A percentile compares a stretch with the other conserved stretches of the same genome.
These are phyloP conservation scores for Ambrosia trifida DNA, from an alignment of 129 eudicot genomes.

Conservation along the genomic window DNA sequence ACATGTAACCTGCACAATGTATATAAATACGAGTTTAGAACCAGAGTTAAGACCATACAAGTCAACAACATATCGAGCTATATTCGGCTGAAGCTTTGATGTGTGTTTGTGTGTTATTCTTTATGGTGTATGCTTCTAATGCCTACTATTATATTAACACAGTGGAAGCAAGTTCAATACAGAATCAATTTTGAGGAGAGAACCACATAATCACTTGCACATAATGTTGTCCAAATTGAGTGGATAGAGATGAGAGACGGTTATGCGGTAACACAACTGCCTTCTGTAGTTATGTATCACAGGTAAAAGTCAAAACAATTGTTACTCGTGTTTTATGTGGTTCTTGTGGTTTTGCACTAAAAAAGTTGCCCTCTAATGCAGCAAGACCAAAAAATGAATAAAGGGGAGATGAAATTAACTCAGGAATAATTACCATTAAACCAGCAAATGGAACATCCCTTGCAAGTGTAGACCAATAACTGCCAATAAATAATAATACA, in stretches of 20 bases:
- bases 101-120: not conserved
- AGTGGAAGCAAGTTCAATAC: not conserved
- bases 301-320: not conserved
- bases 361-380: not conserved
- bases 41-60: not conserved
- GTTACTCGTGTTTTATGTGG: not conserved
- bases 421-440: constrained; percentile 57
- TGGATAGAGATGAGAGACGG: not conserved
- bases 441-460: constrained; percentile 99
- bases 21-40: constrained; percentile 6
- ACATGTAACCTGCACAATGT: constrained; percentile 63
- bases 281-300: not conserved
- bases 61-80: not conserved
- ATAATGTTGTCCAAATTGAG: not conserved
- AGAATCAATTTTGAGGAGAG: not conserved
- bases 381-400: not conserved
- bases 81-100: not conserved
- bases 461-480: constrained; percentile 96
- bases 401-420: not conserved
- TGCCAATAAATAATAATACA: constrained; percentile 35
- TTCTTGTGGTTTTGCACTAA: not conserved
- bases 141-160: not conserved
- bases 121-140: not conserved
- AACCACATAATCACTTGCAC: not conserved
- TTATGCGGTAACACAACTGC: not conserved